Base-by-base conservation (phyloP, 768 basidiomycete genomes). In the Kwoniella europaea region DNA sequence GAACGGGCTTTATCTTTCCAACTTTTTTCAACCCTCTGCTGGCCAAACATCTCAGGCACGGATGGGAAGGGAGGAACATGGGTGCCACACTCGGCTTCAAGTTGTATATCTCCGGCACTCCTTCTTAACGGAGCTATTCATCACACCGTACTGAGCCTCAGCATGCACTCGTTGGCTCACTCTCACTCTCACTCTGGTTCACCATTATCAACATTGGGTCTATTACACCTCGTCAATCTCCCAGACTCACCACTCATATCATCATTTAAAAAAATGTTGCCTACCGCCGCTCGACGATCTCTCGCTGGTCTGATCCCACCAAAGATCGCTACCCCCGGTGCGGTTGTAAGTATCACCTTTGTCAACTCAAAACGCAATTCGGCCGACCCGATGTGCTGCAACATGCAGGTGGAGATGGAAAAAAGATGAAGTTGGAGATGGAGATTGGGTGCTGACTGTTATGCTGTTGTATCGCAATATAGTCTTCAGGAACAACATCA, bases 291-390 rank as follows among this genome's bases (percentile, higher is more conserved):
- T 84, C 91, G 92, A 83, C 91, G 92, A 81, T 89, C 91, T 82
- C 90, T 98, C 75, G 88, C 88, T 71, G 89, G 90, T 65, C 88
- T 97, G 68, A 89, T 97, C 76, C 95, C 95, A 52, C 95, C 95
- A 62, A 98, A 98, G 87, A 91, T 98, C 81, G 94, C 95, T 67
- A 92, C 94, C 10, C 93, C 94, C 1, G 88, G 89, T 63, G 90
- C 92, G 76, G 90, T 97, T 69, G 94, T 96, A 84, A 77, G 91
- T 85, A 13, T 16, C 18, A 50, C 46, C 13, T 4, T n/a, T 61
- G 18, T 46, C 61, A 58, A 50, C 60, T 63, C 29, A 41, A 61
- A 35, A 35, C 35, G 35, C 35, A 35, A 35, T 35, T 68, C 67
- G 58, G 67, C 65, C 67, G 67, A 62, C 43, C 5, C 16, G 20